Evolutionary conservation across 805 yeast genomes (phyloP).

Genomic region (Candida ulmi): DNA sequence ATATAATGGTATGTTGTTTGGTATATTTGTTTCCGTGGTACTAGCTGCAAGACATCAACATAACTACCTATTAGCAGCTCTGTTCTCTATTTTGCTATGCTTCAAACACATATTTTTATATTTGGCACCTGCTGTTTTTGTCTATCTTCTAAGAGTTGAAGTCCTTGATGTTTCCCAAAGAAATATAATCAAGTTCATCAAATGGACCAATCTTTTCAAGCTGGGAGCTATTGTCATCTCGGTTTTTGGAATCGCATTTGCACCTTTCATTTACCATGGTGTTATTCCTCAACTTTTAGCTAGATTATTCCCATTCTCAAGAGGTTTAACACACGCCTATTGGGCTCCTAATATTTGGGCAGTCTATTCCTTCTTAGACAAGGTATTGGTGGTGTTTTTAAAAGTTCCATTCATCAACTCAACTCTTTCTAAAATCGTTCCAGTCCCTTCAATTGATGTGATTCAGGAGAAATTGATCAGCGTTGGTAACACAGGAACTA

Average conservation of each 20-base stretch:
- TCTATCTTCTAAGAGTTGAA: slow-evolving; percentile 68
- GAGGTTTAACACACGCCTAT: slow-evolving; percentile 96
- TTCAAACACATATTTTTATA: slow-evolving; percentile 93
- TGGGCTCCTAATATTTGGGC: slow-evolving; percentile 99
- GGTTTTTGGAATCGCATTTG: slow-evolving; percentile 66
- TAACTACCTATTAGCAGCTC: slow-evolving; percentile 55
- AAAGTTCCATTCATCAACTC: slow-evolving; percentile 32
- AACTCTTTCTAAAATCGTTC: slow-evolving; percentile 30
- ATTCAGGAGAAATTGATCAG: slow-evolving; percentile 26
- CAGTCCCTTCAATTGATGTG: slow-evolving; percentile 27
- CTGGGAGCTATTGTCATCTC: slow-evolving; percentile 57
- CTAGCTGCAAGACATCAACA: slow-evolving; percentile 59
- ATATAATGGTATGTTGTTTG: slow-evolving; percentile 92
- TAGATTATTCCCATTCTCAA: slow-evolving; percentile 85
- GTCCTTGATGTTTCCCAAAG: slow-evolving; percentile 39
- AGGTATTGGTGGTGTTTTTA: slow-evolving; percentile 50
- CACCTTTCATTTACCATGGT: slow-evolving; percentile 58
- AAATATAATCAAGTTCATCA: slow-evolving; percentile 31
- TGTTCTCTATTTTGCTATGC: slow-evolving; percentile 75
- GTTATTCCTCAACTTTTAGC: slow-evolving; percentile 59
- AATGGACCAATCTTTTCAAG: slow-evolving; percentile 54
- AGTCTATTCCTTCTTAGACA: slow-evolving; percentile 75
- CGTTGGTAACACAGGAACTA: slow-evolving; percentile 47
- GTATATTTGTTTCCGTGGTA: slow-evolving; percentile 68
- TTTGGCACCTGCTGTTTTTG: slow-evolving; percentile 90